Evolutionary conservation across 1,284 basidiomycete species (phyloP).

Genomic region (Ganoderma meredithae): DNA sequence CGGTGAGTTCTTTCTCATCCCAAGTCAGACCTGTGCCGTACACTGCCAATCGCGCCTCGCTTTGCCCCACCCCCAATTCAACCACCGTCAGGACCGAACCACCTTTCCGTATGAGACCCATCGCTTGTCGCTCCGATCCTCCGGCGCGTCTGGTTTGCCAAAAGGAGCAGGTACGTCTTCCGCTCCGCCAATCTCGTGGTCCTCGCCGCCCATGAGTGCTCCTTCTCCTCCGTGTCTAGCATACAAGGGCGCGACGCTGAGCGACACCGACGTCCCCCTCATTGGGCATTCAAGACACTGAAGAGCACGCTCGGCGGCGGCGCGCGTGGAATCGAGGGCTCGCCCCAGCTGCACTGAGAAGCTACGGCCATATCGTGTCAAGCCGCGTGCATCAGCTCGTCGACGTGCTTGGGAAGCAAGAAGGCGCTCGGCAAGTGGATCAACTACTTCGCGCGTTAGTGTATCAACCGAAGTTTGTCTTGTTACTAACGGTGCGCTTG

Average conservation of each 20-base stretch:
- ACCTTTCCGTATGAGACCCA: slow-evolving; percentile 8
- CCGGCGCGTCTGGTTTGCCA: slow-evolving; percentile 12
- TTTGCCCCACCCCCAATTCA: no score
- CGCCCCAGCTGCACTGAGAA: slow-evolving; percentile 55
- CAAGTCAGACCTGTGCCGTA: not conserved
- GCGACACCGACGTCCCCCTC: slow-evolving; percentile 17
- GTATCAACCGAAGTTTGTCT: no score
- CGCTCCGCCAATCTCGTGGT: no score
- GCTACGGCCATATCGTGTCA: slow-evolving; percentile 55
- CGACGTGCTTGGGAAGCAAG: slow-evolving; percentile 45
- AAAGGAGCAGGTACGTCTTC: slow-evolving; percentile 4
- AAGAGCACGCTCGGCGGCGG: slow-evolving; percentile 54
- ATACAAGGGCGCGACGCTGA: slow-evolving; percentile 9
- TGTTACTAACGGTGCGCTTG: no score
- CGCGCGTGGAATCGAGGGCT: slow-evolving; percentile 62
- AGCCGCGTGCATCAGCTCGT: slow-evolving; percentile 49
- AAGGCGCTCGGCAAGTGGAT: slow-evolving; percentile 51
- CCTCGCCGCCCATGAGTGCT: no score
- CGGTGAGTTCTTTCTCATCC: not conserved
- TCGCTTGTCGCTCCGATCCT: slow-evolving; percentile 3
- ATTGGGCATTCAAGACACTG: slow-evolving; percentile 43
- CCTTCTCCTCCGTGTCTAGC: not conserved
- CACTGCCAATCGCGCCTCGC: no score
- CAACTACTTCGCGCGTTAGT: slow-evolving; percentile 60
- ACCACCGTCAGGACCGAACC: slow-evolving; percentile 1